Percentiles rank a stretch among this genome's conserved stretches.
These are phyloP conservation scores for Brassica cretica DNA, from an alignment of 345 rosid species.

Conservation along the genomic window DNA sequence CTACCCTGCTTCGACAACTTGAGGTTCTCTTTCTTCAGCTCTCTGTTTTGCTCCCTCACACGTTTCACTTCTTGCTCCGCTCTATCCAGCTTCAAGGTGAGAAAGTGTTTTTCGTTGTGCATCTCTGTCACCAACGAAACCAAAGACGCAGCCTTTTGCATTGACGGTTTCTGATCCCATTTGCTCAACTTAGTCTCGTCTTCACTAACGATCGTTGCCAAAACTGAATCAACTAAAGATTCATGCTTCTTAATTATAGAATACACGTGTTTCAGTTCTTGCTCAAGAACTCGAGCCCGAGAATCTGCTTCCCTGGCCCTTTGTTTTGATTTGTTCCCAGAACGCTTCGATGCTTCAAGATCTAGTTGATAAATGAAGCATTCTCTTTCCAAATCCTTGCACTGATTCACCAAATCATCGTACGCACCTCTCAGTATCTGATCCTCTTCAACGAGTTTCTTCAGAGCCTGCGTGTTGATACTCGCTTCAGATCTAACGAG, in stretches of 20 bases:
- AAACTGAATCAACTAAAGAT: conserved; percentile 26
- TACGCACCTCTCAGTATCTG: conserved; percentile 70
- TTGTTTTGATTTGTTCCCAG: conserved; percentile 76
- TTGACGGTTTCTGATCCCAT: conserved; percentile 37
- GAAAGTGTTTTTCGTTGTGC: conserved; percentile 30
- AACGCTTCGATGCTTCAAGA: conserved; percentile 78
- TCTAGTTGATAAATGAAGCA: conserved; percentile 67
- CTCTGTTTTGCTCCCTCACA: conserved; percentile 33
- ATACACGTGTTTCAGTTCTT: conserved; percentile 41
- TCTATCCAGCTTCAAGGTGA: conserved; percentile 22
- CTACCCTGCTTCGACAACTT: conserved; percentile 28
- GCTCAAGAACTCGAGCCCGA: conserved; percentile 62
- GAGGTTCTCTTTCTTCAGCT: conserved; percentile 28
- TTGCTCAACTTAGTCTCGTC: conserved; percentile 27
- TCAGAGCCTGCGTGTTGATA: conserved; percentile 72
- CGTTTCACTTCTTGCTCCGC: conserved; percentile 39
- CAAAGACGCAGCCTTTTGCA: conserved; percentile 26
- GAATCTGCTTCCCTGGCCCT: conserved; percentile 66
- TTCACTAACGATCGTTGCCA: conserved; percentile 29
- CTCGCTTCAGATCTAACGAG: conserved; percentile 63
- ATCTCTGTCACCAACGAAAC: conserved; percentile 10
- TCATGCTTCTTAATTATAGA: conserved; percentile 17
- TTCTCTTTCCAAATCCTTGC: conserved; percentile 66
- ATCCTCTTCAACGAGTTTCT: conserved; percentile 77
- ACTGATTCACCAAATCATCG: conserved; percentile 57